Conservation (phyloP, 345 rosid genomes). For the Bruguiera sexangula region DNA sequence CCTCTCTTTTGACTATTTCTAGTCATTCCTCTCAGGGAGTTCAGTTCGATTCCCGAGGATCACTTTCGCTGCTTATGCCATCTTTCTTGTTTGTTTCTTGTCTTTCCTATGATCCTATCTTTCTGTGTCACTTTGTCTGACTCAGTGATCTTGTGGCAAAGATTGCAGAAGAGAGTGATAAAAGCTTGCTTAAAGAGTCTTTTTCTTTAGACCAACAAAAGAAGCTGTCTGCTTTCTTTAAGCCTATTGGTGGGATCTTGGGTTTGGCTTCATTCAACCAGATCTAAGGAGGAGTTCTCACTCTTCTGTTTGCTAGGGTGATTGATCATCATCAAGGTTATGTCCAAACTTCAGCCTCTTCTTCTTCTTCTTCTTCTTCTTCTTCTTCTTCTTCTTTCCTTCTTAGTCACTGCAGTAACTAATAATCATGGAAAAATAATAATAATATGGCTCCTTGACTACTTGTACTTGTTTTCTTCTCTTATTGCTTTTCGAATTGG, state of each 20-base stretch:
- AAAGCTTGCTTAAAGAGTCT: conserved; percentile 14
- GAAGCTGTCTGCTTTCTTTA: background rate
- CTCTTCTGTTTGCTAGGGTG: background rate
- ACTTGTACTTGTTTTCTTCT: too few species aligned
- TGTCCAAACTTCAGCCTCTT: conserved; percentile 12
- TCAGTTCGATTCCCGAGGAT: conserved; percentile 63
- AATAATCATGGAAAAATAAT: too few species aligned
- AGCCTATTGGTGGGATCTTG: conserved; percentile 5
- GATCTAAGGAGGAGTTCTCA: conserved; percentile 30
- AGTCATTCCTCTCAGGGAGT: conserved; percentile 4
- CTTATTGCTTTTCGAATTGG: too few species aligned
- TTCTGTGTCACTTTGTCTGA: conserved; percentile 26
- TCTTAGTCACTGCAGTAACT: too few species aligned
- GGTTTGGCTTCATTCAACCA: conserved; percentile 12
- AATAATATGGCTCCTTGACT: too few species aligned
- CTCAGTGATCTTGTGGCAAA: conserved; percentile 20
- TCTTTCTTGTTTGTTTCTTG: conserved; percentile 18
- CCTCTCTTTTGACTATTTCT: conserved; percentile 10
- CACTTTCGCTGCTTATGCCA: conserved; percentile 19
- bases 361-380: conserved; percentile 7
- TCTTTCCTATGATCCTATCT: conserved; percentile 13
- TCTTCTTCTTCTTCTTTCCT: background rate
- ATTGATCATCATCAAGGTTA: conserved; percentile 22
- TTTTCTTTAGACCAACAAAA: too few species aligned
- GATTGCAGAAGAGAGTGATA: conserved; percentile 8